Base-by-base conservation (phyloP, 352 stramenopile species). In the Pythium vanterpoolii region DNA sequence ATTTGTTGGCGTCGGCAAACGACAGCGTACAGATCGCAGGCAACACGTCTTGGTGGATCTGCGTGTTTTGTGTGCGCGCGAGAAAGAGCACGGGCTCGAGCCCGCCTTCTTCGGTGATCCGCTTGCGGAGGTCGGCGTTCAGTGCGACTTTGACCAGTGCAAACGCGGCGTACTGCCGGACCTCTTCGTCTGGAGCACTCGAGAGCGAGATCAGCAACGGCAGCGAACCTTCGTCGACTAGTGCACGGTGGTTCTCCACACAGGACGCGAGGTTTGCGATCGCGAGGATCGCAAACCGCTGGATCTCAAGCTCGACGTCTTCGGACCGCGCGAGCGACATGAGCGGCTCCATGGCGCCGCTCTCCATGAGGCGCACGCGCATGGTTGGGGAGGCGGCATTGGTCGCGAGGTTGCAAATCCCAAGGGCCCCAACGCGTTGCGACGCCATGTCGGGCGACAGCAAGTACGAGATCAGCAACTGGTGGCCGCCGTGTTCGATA, bases 51-150 rank as follows among this genome's bases (percentile, higher is more conserved):
- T 86, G 74, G 59, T 98, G 92, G 31, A 99, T 93, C 33, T 95
- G 77, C 0, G 81, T 66, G 62, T 97, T 85, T 56, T 98, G 89
- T 13, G 90, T 98, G 31, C 93, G 74, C 5, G 93, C 90, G 1
- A 99, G 84, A 68, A 96, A 98, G 0, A 99, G 76, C n/a, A 99
- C 93, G 0, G 96, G 90, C 66, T 98, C 94, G 1, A 99, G 75
- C 5, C 95, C 96, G 18, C 96, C 96, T 69, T 98, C 95, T 45
- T 98, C 89, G 0, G 96, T 98, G 42, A 99, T 90, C 31, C 90
- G 82, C 68, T 97, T 92, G 33, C 93, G 87, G 38, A 98, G 71
- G 60, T 98, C 90, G 1, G 90, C 89, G 60, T 99, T 99, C 24
- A 97, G 71, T 1, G 93, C 90, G n/a, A 99, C 85, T 53, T 98